Conservation (phyloP, 768 basidiomycete genomes). For the Calocybe gangraenosa region DNA sequence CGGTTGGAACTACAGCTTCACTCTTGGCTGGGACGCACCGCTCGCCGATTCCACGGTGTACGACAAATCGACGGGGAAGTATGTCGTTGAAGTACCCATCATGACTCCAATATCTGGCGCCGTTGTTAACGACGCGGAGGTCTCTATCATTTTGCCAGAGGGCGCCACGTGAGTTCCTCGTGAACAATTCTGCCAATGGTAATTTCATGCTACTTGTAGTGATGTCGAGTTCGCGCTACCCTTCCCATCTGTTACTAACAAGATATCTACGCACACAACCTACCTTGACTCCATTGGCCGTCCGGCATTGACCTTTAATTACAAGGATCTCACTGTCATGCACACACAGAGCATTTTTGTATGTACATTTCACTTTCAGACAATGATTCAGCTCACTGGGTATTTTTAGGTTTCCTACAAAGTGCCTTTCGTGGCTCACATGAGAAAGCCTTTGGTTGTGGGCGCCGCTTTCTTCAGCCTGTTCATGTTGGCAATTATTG, state of each 20-base stretch:
- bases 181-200: background rate
- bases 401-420: constrained; percentile 75
- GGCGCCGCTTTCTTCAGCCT: constrained; percentile 63
- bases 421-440: constrained; percentile 72
- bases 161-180: constrained; percentile 78
- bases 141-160: constrained; percentile 85
- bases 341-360: constrained; percentile 84
- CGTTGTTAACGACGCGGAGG: constrained; percentile 73
- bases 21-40: constrained; percentile 90
- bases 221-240: constrained; percentile 75
- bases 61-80: constrained; percentile 56
- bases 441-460: constrained; percentile 84
- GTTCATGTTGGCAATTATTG: constrained; percentile 48
- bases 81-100: constrained; percentile 80
- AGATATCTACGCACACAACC: constrained; percentile 65
- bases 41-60: constrained; percentile 68
- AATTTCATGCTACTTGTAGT: constrained; percentile 34
- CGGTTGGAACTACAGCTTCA: constrained; percentile 97
- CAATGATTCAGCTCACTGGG: constrained; percentile 1
- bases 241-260: constrained; percentile 66
- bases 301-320: constrained; percentile 70
- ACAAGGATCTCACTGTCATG: constrained; percentile 70
- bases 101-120: constrained; percentile 78
- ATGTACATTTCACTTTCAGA: constrained; percentile 27
- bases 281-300: constrained; percentile 93